Evolutionary conservation across 2,329 filamentous ascomycete species (phyloP), one percentile per base, ranked within the genome.

Genomic region (Clonostachys solani): DNA sequence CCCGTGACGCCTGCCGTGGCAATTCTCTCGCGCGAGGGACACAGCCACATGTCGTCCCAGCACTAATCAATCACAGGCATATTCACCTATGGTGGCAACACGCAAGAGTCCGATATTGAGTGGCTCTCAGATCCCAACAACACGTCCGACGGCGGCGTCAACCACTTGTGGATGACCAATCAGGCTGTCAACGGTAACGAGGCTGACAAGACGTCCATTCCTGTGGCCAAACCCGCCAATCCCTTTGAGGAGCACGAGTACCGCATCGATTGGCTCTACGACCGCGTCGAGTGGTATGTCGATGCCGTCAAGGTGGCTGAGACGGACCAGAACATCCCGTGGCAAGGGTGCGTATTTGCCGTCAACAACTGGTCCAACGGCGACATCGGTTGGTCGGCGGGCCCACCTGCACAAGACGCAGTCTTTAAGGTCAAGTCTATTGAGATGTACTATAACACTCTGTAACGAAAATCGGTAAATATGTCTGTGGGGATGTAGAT

Each of bases 331-430:
- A 56, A 63, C 15, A 59, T 61, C 1, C 61, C 61, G 0, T 63
- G 61, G 59, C 23, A 29, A 29, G 23, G 23, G 8, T 29, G 23
- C 9, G 47, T 63, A 6, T 62, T 57, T 41, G 23, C 23, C 8
- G 23, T 29, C 23, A 63, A 63, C 43, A 63, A 64, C 50, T 63
- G 61, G 61, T 56, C 61, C 2, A 63, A 58, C 33, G 61, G 61
- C 8, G 57, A 63, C 23, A 49, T 51, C 33, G 56, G 55, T 8
- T 63, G 61, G 61, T 60, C 54, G 5, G 58, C 47, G 16, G 61
- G 61, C 0, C 61, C 61, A 6, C 61, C 61, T 1, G 45, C 51
- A 7, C 15, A 49, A 29, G 51, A 59, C 23, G 59, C 61, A 17
- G 49, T 59, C 3, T 63, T 64, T 17, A 63, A 55, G 51, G 59